phyloP scores from a whole-genome alignment of 75 land plant species.

The Selaginella tamariscina region DNA sequence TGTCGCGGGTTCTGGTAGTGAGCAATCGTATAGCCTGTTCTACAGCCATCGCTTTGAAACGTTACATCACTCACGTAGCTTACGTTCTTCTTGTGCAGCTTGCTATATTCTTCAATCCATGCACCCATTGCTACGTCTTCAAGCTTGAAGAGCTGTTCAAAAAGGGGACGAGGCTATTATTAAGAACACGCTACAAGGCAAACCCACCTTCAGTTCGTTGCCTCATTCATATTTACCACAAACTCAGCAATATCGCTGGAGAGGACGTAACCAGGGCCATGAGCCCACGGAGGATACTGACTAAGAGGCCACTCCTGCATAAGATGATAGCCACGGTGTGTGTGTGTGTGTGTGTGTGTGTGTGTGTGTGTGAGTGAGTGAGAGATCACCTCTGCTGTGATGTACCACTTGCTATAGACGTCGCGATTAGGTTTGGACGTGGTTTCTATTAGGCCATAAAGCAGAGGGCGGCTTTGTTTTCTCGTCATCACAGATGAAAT shows the following conservation, averaged over 20 bases:
- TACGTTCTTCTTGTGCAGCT: conserved; percentile 26
- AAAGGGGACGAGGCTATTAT: neutral
- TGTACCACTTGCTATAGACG: conserved; percentile 85
- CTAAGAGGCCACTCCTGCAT: conserved; percentile 76
- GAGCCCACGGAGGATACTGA: conserved; percentile 89
- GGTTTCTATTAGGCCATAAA: conserved; percentile 60
- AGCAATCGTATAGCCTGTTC: conserved; percentile 59
- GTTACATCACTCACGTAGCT: conserved; percentile 47
- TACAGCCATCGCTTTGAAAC: conserved; percentile 48
- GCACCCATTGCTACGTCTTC: conserved; percentile 99
- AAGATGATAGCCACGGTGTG: too few relatives aligned
- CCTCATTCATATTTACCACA: conserved; percentile 40
- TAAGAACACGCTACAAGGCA: neutral
- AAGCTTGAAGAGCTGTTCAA: conserved; percentile 76
- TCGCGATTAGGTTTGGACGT: conserved; percentile 55
- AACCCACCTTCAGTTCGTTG: conserved; percentile 45
- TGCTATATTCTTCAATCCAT: conserved; percentile 60
- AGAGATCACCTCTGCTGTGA: conserved; percentile 46
- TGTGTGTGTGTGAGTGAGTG: too few relatives aligned
- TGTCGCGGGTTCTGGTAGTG: conserved; percentile 84
- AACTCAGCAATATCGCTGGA: conserved; percentile 66
- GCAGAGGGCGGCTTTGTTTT: conserved; percentile 39
- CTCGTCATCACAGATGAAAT: conserved; percentile 29
- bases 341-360: too few relatives aligned
- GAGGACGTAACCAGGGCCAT: conserved; percentile 91